These are phyloP conservation scores for Ceratocystis ficicola DNA, from an alignment of 2,329 filamentous ascomycete species.

Conservation along the genomic window DNA sequence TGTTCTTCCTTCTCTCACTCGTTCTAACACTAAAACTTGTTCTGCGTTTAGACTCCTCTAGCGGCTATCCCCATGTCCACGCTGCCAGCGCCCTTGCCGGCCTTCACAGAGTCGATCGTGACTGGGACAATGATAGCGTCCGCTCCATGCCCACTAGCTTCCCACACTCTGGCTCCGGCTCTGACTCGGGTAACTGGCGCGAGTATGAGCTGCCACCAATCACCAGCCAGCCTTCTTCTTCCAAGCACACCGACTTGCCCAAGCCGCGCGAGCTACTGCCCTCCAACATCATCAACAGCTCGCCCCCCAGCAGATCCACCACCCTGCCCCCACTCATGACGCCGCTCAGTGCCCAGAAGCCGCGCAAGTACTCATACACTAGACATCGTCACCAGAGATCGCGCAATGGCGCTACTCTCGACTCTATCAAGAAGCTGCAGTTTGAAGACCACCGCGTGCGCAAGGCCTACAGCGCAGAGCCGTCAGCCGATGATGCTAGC, in stretches of 20 bases:
- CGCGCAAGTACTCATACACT: constrained; percentile 75
- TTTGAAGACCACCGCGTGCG: constrained; percentile 51
- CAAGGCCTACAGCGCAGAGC: constrained; percentile 79
- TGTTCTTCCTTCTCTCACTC: constrained; percentile 22
- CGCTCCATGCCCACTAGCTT: constrained; percentile 17
- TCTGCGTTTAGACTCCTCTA: constrained; percentile 22
- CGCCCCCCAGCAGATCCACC: constrained; percentile 75
- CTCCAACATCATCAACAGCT: constrained; percentile 61
- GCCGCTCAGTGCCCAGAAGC: constrained; percentile 55
- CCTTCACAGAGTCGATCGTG: constrained; percentile 14
- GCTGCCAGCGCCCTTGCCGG: constrained; percentile 14
- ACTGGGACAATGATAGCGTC: constrained; percentile 16
- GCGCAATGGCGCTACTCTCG: background rate
- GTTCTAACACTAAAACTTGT: constrained; percentile 17
- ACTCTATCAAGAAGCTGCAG: constrained; percentile 26
- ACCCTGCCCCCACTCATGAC: constrained; percentile 76
- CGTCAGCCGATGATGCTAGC: constrained; percentile 60
- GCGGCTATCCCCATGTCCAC: constrained; percentile 18
- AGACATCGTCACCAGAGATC: constrained; percentile 67
- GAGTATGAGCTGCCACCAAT: constrained; percentile 17
- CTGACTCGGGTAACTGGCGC: constrained; percentile 12
- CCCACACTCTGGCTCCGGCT: constrained; percentile 2
- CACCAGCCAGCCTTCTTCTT: constrained; percentile 9
- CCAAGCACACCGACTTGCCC: constrained; percentile 13
- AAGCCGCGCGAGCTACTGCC: constrained; percentile 65